phyloP scores from a whole-genome alignment of 306 rosid genomes.

The Gleditsia sinensis region DNA sequence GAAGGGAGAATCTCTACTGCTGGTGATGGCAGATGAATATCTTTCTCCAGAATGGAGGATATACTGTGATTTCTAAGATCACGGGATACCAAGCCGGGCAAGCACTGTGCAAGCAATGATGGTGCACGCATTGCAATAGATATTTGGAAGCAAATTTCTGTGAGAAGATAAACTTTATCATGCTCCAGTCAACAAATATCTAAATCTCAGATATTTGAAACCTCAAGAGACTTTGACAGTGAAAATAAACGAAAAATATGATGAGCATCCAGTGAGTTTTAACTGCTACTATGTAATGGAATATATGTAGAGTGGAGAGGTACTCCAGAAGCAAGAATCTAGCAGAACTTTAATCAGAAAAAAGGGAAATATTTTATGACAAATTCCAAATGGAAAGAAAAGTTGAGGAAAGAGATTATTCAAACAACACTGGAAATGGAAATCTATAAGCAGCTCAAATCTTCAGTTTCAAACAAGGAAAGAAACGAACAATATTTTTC shows the following conservation, averaged over 20 bases:
- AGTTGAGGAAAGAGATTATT: background rate
- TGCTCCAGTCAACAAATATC: background rate
- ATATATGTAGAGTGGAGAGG: background rate
- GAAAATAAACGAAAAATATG: background rate
- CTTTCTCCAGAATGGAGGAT: constrained; percentile 70
- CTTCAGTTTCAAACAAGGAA: background rate
- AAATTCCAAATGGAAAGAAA: background rate
- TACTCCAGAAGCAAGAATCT: background rate
- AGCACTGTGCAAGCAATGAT: constrained; percentile 84
- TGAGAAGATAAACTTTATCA: background rate
- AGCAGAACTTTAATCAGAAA: background rate
- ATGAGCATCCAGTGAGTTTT: constrained; percentile 10
- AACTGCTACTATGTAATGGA: background rate
- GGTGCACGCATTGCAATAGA: constrained; percentile 79
- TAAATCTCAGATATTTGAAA: background rate
- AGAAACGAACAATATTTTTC: background rate
- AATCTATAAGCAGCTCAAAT: background rate
- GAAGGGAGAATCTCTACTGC: constrained; percentile 97
- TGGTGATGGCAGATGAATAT: constrained; percentile 65
- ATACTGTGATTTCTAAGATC: constrained; percentile 70
- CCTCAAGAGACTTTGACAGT: background rate
- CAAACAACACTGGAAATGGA: background rate
- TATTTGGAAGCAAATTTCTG: constrained; percentile 2
- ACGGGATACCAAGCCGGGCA: constrained; percentile 73
- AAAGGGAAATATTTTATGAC: background rate